Evolutionary conservation across 202 grass and related monocot species (phyloP), one percentile per base, ranked within the genome.

Genomic region (Zoysia matrella): DNA sequence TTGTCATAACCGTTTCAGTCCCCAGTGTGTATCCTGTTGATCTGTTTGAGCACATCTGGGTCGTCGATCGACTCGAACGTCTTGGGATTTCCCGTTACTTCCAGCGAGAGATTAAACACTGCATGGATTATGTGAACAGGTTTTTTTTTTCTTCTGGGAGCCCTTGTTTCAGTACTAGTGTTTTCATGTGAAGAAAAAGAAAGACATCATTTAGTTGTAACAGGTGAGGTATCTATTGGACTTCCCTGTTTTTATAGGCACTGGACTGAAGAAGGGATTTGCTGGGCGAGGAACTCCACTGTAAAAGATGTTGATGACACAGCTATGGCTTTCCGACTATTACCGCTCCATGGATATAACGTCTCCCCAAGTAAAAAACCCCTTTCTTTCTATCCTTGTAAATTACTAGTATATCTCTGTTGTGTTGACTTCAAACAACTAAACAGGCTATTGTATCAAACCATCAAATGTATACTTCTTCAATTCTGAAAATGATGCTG

Each of bases 21-120:
- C 91, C 96, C 52, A 95, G 93, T 67, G 96, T 95, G 48, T 92
- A 95, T 68, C 96, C 96, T 0, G 93, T 99, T 0, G 96, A 99
- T 79, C 89, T 99, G 14, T 99, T 99, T 55, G 96, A 99, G 90
- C 89, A 73, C 65, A 72, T 99, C 3, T 99, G 96, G 96, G 74
- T 10, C 0, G 83, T 95, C 4, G 96, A 99, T 77, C 89, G 96
- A 11, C 51, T 99, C 73, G 85, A 95, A 16, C 85, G 96, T 6
- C 96, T 99, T 3, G 96, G 96, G 15, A 88, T 99, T 44, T 86
- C 90, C 2, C 90, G 85, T 6, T 90, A 95, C 53, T 99, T 99
- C 72, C 56, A 85, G 68, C 50, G 14, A 49, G 96, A 99, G 88
- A 99, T 99, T 55, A 78, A 86, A 52, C 82, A 82, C 12, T 92